These are phyloP conservation scores for Fomitiporia mediterranea DNA, from an alignment of 1,284 basidiomycete genomes.

Conservation along the genomic window DNA sequence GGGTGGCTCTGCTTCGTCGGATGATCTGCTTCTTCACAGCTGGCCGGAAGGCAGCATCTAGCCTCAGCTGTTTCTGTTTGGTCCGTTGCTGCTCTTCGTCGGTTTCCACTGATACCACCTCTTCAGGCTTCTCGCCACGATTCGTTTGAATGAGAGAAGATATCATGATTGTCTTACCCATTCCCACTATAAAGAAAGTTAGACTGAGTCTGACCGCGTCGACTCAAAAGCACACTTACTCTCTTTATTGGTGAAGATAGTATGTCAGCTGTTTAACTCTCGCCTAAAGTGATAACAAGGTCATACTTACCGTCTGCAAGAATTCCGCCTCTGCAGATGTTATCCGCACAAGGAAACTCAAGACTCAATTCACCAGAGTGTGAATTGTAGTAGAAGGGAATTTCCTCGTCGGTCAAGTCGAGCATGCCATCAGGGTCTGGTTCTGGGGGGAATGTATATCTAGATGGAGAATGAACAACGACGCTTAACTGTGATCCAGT, in stretches of 20 bases:
- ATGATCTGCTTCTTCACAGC: constrained; percentile 23
- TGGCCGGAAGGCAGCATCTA: constrained; percentile 57
- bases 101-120: constrained; percentile 30
- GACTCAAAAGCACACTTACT: constrained; percentile 22
- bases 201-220: background rate
- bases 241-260: constrained; percentile 20
- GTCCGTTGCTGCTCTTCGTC: constrained; percentile 26
- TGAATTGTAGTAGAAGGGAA: constrained; percentile 81
- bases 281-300: background rate
- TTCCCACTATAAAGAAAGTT: constrained; percentile 57
- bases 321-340: constrained; percentile 80
- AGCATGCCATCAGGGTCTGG: constrained; percentile 46
- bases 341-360: constrained; percentile 80
- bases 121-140: constrained; percentile 38
- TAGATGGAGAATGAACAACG: constrained; percentile 27
- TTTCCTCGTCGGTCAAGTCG: constrained; percentile 67
- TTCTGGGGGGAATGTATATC: constrained; percentile 65
- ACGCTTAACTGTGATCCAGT: background rate
- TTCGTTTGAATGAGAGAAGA: constrained; percentile 87
- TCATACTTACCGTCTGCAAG: constrained; percentile 60
- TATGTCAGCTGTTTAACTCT: background rate
- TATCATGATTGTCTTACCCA: constrained; percentile 98
- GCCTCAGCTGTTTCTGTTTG: constrained; percentile 54
- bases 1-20: constrained; percentile 52
- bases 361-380: constrained; percentile 95